Percentiles rank a stretch among this genome's conserved stretches.
These are phyloP conservation scores for Saccharomyces pastorianus DNA, from an alignment of 1,139 yeast genomes.

Conservation along the genomic window DNA sequence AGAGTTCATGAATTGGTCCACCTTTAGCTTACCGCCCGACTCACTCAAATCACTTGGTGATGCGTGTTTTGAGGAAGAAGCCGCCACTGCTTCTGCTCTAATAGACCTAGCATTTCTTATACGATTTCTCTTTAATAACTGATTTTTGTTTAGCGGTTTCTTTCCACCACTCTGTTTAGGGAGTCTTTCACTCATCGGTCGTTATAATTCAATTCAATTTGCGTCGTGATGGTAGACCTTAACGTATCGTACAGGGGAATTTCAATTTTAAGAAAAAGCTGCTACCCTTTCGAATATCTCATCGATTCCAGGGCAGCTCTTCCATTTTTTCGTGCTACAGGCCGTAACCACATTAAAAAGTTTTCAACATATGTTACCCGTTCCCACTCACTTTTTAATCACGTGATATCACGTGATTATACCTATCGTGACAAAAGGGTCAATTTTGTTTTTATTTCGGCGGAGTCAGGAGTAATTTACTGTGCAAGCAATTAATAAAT, in stretches of 20 bases:
- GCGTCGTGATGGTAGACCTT: too few species aligned
- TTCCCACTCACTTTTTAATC: background rate
- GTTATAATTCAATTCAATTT: background rate
- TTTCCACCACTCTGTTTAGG: constrained; percentile 14
- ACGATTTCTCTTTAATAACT: constrained; percentile 24
- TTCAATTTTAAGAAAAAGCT: background rate
- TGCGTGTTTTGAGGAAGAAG: constrained; percentile 9
- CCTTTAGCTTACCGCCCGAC: constrained; percentile 50
- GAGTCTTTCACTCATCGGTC: background rate
- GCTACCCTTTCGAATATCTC: background rate
- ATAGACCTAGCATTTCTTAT: constrained; percentile 30
- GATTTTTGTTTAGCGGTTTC: constrained; percentile 25
- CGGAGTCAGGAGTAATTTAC: background rate
- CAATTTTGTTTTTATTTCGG: background rate
- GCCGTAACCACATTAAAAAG: background rate
- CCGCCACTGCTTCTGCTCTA: constrained; percentile 24
- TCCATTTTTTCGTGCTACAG: background rate
- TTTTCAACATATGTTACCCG: background rate
- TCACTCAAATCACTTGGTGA: constrained; percentile 21
- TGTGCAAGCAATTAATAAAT: background rate
- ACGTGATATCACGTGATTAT: background rate
- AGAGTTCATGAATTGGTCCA: constrained; percentile 61
- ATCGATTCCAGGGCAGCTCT: background rate
- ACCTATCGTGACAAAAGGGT: too few species aligned
- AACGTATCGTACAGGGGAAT: too few species aligned